Conservation (phyloP, 768 basidiomycete species). For the Postia placenta region DNA sequence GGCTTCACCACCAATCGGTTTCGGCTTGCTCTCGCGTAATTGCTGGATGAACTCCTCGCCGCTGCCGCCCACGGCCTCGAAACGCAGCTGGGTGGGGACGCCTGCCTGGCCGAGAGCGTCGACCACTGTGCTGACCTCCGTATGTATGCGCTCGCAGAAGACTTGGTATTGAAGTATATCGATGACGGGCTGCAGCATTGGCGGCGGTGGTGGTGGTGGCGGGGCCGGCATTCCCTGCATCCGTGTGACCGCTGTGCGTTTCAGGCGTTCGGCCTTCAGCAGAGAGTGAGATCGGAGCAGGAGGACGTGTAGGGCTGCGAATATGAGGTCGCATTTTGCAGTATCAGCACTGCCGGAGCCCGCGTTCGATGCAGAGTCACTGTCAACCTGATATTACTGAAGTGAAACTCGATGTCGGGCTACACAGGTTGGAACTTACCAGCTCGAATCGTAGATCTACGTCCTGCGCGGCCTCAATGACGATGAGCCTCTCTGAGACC, state of each 20-base stretch:
- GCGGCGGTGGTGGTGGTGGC: slow-evolving; percentile 26
- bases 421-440: slow-evolving; percentile 33
- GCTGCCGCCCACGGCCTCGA: slow-evolving; percentile 62
- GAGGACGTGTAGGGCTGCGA: slow-evolving; percentile 55
- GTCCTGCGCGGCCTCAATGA: slow-evolving; percentile 69
- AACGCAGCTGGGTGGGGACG: slow-evolving; percentile 49
- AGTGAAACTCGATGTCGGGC: neutral
- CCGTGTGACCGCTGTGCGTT: slow-evolving; percentile 20
- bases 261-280: slow-evolving; percentile 38
- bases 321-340: slow-evolving; percentile 60
- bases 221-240: slow-evolving; percentile 14
- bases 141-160: slow-evolving; percentile 59
- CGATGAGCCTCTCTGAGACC: slow-evolving; percentile 73
- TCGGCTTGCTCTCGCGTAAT: slow-evolving; percentile 33
- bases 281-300: slow-evolving; percentile 54
- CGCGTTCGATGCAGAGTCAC: slow-evolving; percentile 8
- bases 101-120: slow-evolving; percentile 45
- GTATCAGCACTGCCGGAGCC: neutral
- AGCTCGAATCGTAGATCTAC: slow-evolving; percentile 69
- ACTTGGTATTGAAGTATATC: slow-evolving; percentile 76
- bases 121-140: slow-evolving; percentile 48
- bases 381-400: slow-evolving; percentile 21
- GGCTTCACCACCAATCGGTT: slow-evolving; percentile 63
- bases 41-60: slow-evolving; percentile 53
- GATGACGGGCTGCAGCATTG: slow-evolving; percentile 67